Conservation (phyloP, 441 rosid species). For the Monsonia emarginata region DNA sequence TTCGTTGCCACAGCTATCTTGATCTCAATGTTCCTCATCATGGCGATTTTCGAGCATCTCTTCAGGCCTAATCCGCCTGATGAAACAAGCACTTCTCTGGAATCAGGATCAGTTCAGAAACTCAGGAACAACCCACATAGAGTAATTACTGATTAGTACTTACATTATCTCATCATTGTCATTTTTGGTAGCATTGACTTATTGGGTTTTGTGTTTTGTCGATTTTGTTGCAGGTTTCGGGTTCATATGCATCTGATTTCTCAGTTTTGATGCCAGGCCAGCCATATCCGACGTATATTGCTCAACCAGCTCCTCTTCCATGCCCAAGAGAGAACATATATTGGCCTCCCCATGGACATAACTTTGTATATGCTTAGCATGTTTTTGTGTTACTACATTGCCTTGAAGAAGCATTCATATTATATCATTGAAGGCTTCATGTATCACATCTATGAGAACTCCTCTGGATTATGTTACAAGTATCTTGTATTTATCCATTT, state of each 20-base stretch:
- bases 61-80: conserved; percentile 42
- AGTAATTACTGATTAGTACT: too few species aligned
- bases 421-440: neutral
- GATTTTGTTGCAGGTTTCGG: conserved; percentile 35
- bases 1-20: conserved; percentile 67
- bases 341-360: conserved; percentile 51
- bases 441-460: too few species aligned
- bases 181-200: too few species aligned
- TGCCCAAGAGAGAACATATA: conserved; percentile 58
- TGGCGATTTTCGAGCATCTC: conserved; percentile 70
- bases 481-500: too few species aligned
- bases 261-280: conserved; percentile 91
- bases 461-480: too few species aligned
- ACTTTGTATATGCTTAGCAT: conserved; percentile 24
- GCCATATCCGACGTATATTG: conserved; percentile 62
- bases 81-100: conserved; percentile 18
- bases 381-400: neutral
- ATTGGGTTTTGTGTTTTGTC: too few species aligned
- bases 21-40: conserved; percentile 54
- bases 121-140: conserved; percentile 28
- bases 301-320: conserved; percentile 79
- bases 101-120: conserved; percentile 26
- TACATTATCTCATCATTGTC: too few species aligned
- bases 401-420: neutral
- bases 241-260: conserved; percentile 44